phyloP scores from a whole-genome alignment of 768 basidiomycete species.

The Suillus discolor region DNA sequence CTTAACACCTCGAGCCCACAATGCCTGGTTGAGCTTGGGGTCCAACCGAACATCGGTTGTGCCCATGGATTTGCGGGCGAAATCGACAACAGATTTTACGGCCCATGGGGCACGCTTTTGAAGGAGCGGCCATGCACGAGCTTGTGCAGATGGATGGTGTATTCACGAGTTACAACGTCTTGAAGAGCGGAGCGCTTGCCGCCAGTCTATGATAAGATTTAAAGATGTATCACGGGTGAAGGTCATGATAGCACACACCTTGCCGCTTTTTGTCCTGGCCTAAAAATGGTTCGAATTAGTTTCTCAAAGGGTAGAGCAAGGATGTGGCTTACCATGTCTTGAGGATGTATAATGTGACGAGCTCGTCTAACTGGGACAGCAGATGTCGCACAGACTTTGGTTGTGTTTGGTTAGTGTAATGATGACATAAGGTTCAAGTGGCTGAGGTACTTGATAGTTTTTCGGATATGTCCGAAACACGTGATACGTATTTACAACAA shows the following conservation, averaged over 20 bases:
- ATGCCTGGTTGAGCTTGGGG: slow-evolving; percentile 94
- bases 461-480: slow-evolving; percentile 36
- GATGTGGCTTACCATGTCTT: slow-evolving; percentile 59
- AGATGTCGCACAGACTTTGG: slow-evolving; percentile 39
- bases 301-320: slow-evolving; percentile 4
- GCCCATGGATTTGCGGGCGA: slow-evolving; percentile 95
- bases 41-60: slow-evolving; percentile 92
- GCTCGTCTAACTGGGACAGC: slow-evolving; percentile 23
- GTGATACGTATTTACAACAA: not conserved
- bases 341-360: slow-evolving; percentile 47
- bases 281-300: slow-evolving; percentile 15
- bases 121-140: slow-evolving; percentile 89
- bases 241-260: slow-evolving; percentile 33
- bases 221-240: slow-evolving; percentile 5
- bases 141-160: slow-evolving; percentile 98
- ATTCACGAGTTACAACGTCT: slow-evolving; percentile 98
- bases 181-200: slow-evolving; percentile 96
- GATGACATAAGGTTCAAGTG: slow-evolving; percentile 59
- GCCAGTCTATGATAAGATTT: slow-evolving; percentile 46
- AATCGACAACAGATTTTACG: slow-evolving; percentile 90
- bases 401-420: slow-evolving; percentile 41
- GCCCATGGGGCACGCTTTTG: slow-evolving; percentile 98
- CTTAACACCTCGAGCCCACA: slow-evolving; percentile 95
- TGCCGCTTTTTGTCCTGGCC: slow-evolving; percentile 46
- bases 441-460: slow-evolving; percentile 45